Percentiles rank a stretch among this genome's conserved stretches.
These are phyloP conservation scores for Rhododendron simsii DNA, from an alignment of 148 eudicot genomes.

Conservation along the genomic window DNA sequence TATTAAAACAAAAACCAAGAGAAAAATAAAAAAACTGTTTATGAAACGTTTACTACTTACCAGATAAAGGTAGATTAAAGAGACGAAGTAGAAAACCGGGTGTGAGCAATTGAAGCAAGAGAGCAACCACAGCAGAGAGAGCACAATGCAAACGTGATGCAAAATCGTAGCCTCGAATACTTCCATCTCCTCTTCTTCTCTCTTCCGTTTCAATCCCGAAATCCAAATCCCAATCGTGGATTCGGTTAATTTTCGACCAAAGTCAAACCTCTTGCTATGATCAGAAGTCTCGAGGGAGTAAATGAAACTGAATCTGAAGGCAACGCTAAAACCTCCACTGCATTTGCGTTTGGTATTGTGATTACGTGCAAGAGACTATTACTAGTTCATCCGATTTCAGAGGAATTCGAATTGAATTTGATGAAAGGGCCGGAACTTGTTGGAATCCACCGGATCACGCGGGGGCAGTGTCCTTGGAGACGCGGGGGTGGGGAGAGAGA, in stretches of 20 bases:
- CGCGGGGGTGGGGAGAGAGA: neutral
- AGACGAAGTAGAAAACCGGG: slow-evolving; percentile 40
- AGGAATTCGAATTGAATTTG: neutral
- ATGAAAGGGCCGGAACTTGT: neutral
- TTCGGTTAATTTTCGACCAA: neutral
- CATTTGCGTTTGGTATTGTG: neutral
- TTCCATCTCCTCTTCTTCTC: slow-evolving; percentile 16
- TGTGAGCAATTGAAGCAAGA: slow-evolving; percentile 44
- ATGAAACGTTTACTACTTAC: slow-evolving; percentile 20
- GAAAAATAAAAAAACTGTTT: too few relatives aligned
- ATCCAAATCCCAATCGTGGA: neutral
- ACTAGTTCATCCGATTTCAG: neutral
- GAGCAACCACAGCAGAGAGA: slow-evolving; percentile 53
- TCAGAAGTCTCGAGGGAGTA: neutral
- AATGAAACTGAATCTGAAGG: neutral
- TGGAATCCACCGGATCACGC: neutral
- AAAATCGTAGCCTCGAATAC: slow-evolving; percentile 52
- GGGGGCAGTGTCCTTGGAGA: neutral
- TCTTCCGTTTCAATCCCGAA: neutral
- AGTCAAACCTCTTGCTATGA: neutral
- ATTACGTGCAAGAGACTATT: neutral
- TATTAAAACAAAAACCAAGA: neutral
- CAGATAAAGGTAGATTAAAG: slow-evolving; percentile 57
- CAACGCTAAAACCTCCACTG: neutral
- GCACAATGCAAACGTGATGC: slow-evolving; percentile 68